These are phyloP conservation scores for Coccomyxa subellipsoidea DNA, from an alignment of 163 green algal species.

Conservation along the genomic window DNA sequence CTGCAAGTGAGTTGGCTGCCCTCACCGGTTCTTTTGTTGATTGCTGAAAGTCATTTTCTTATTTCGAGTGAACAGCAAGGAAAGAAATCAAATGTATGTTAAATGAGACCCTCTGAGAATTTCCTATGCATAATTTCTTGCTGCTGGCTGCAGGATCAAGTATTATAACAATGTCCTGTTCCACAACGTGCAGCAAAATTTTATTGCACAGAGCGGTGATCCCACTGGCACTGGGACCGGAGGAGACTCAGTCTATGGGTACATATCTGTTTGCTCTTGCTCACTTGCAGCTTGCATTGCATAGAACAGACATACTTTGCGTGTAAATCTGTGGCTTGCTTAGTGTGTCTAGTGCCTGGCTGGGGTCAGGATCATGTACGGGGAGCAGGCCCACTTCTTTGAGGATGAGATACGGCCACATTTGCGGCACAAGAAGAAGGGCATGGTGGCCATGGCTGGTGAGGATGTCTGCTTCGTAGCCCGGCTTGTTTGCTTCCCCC, in stretches of 20 bases:
- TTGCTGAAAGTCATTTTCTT: too few species aligned
- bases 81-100: too few species aligned
- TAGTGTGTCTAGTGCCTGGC: too few species aligned
- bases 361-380: slow-evolving; percentile 82
- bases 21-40: too few species aligned
- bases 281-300: background rate
- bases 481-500: too few species aligned
- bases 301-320: too few species aligned
- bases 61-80: too few species aligned
- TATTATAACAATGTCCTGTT: slow-evolving; percentile 99
- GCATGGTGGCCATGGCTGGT: slow-evolving; percentile 87
- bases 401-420: slow-evolving; percentile 86
- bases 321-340: too few species aligned
- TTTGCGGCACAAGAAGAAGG: slow-evolving; percentile 77
- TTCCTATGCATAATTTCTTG: background rate
- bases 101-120: background rate
- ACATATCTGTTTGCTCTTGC: background rate
- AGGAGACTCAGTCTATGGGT: slow-evolving; percentile 87
- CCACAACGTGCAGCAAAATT: slow-evolving; percentile 90
- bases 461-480: too few species aligned
- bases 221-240: slow-evolving; percentile 89
- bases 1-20: slow-evolving; percentile 83
- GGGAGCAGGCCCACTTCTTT: slow-evolving; percentile 91
- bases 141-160: slow-evolving; percentile 82
- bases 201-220: slow-evolving; percentile 95